Conservation (phyloP, 2,329 filamentous ascomycete species). For the Aspergillus fructus region DNA sequence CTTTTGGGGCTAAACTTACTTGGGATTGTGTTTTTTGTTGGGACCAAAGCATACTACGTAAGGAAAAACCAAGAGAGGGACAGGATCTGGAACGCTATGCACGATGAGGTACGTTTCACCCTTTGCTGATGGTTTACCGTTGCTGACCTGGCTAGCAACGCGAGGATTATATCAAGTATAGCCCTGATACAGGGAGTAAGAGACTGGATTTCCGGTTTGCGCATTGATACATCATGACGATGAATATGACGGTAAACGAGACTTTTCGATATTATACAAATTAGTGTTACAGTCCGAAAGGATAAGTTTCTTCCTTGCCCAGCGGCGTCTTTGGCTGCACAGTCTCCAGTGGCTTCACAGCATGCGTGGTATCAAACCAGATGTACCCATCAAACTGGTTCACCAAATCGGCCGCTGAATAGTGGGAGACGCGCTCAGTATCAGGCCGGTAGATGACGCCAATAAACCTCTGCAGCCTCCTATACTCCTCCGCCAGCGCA, state of each 20-base stretch:
- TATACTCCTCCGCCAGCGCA: conserved; percentile 35
- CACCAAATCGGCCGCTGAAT: conserved; percentile 47
- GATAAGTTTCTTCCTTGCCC: conserved; percentile 51
- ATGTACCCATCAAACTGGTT: conserved; percentile 52
- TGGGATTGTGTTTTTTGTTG: conserved; percentile 47
- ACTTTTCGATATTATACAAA: too few species aligned
- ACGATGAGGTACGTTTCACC: conserved; percentile 11
- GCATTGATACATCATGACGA: conserved; percentile 17
- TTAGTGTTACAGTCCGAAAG: conserved; percentile 46
- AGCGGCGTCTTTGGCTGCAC: conserved; percentile 46
- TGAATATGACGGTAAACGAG: too few species aligned
- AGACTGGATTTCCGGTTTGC: conserved; percentile 38
- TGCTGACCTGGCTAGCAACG: conserved; percentile 18
- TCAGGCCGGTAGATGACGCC: conserved; percentile 53
- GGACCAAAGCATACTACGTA: conserved; percentile 34
- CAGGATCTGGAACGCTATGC: conserved; percentile 33
- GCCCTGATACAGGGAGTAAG: conserved; percentile 34
- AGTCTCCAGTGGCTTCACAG: conserved; percentile 47
- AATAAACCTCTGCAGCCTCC: conserved; percentile 51
- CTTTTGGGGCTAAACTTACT: conserved; percentile 51
- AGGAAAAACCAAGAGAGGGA: conserved; percentile 29
- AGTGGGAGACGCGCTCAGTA: conserved; percentile 53
- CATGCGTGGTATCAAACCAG: conserved; percentile 51
- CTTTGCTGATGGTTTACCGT: not conserved
- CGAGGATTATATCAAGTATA: conserved; percentile 29